Evolutionary conservation across 306 rosid species (phyloP).

Genomic region (Sophora flavescens): DNA sequence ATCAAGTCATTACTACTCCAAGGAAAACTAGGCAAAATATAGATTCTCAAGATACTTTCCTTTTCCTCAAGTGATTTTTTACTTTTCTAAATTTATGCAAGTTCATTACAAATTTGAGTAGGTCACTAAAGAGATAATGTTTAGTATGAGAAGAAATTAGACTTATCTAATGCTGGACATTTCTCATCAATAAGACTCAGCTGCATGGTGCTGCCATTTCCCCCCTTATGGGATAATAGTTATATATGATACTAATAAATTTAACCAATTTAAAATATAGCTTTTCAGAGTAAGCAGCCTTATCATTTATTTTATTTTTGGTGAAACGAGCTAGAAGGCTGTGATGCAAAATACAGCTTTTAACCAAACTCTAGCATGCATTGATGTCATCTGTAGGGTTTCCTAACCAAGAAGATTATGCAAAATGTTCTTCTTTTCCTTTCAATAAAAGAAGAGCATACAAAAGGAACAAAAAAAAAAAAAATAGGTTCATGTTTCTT

Average conservation of each 20-base stretch:
- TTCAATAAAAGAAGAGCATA: not conserved
- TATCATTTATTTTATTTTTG: not conserved
- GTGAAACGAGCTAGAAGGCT: not conserved
- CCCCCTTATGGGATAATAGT: not conserved
- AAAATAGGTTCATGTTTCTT: not conserved
- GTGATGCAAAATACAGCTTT: not conserved
- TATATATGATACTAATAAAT: not conserved
- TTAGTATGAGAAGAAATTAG: not conserved
- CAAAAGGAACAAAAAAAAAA: conserved; percentile 6
- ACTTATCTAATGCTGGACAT: not conserved
- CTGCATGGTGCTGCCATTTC: not conserved
- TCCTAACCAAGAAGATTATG: conserved; percentile 4
- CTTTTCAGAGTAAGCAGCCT: not conserved
- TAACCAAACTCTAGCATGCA: not conserved
- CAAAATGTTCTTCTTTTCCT: not conserved
- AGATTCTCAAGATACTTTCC: conserved; percentile 19
- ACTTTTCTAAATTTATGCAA: not conserved
- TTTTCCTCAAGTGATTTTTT: not conserved
- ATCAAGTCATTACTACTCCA: not conserved
- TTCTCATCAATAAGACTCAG: conserved; percentile 9
- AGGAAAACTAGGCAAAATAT: not conserved
- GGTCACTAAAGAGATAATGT: conserved; percentile 3
- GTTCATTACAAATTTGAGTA: conserved; percentile 26
- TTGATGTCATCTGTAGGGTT: not conserved
- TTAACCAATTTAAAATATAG: not conserved